Base-by-base conservation (phyloP, 208 protist species). In the Lotmaria passim region DNA sequence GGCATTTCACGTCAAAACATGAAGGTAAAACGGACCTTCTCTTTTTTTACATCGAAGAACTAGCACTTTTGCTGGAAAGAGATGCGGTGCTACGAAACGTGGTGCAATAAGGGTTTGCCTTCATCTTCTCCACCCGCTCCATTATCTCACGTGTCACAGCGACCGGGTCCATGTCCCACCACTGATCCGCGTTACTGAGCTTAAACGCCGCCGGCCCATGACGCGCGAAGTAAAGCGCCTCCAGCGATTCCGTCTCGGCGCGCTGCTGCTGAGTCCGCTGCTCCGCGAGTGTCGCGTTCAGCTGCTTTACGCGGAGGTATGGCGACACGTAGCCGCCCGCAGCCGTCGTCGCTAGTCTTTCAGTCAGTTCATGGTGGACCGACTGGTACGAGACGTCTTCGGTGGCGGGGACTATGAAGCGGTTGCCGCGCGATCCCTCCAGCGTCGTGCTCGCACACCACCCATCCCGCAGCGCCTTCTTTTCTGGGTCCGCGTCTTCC, bases 141-240 rank as follows among this genome's bases (percentile, higher is more conserved):
- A 33, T 66, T 56, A 81, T 79, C 24, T 72, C 79, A 26, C 47
- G 48, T 43, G 82, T 75, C 21, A 89, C 82, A 7, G 69, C 47
- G 1, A 85, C 82, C 4, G 87, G 80, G 61, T 93, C 82, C 43
- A 93, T 68, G 34, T 67, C 47, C 76, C 79, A 92, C 88, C 91
- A 96, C 58, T 86, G 73, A 38, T 91, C 81, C 15, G 83, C 84
- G 66, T 96, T 96, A 69, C 84, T 89, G 84, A 96, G 86, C 66
- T 88, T 96, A 50, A 90, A 93, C 30, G 83, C 79, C 14, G 44
- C 59, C 3, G 86, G 91, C 0, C 52, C 76, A 7, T 77, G 51
- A 2, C 44, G 34, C 0, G 44, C 36, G 26, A 60, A 61, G 59
- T 82, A 69, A 10, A 82, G 62, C 17, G 72, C 24, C 44, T 83